Base-by-base conservation (phyloP, 768 basidiomycete genomes). In the Porpolomopsis calyptriformis region DNA sequence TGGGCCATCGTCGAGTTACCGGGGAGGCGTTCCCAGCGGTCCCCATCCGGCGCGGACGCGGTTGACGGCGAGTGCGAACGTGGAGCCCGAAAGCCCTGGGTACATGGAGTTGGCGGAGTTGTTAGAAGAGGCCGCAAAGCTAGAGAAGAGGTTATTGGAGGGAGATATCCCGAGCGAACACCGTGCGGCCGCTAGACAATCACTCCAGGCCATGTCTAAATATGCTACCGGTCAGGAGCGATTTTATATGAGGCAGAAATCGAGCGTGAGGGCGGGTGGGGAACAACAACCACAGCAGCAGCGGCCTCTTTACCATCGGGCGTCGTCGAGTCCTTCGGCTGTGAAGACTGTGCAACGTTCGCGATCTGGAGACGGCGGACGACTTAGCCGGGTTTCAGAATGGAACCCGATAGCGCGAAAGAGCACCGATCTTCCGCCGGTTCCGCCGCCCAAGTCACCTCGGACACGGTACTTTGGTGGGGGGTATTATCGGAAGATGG, bases 111-210 rank as follows among this genome's bases (percentile, higher is more conserved):
- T 84, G 46, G 68, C 74, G 3, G 58, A 65, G 25, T 60, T 84
- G 39, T 55, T 82, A 22, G 72, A 74, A 36, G 75, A 80, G 42
- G 76, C 81, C 5, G 74, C 79, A 24, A 53, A 74, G 44, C 57
- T 83, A 39, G 80, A 82, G 62, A 57, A 69, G 55, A 67, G 67
- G 46, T 62, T 84, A 33, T 68, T 67, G 35, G 64, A 65, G 23
- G 77, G 77, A 3, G 70, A 71, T 40, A 56, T 73, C 11, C 70
- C 71, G 1, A 59, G 59, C 40, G 72, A 72, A 45, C 50, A 53
- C n/a, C 37, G 18, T 22, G 23, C 16, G 14, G 27, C 23, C 16
- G 19, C 46, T 5, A 6, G 11, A 25, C 31, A 25, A 27, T 12
- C 40, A 24, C 22, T 40, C 42, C 44, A 25, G n/a, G 20, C 33